A percentile compares a stretch with the other conserved stretches of the same genome.
Evolutionary conservation across 2,329 filamentous ascomycete genomes (phyloP).

Genomic region (Pseudopithomyces chartarum): DNA sequence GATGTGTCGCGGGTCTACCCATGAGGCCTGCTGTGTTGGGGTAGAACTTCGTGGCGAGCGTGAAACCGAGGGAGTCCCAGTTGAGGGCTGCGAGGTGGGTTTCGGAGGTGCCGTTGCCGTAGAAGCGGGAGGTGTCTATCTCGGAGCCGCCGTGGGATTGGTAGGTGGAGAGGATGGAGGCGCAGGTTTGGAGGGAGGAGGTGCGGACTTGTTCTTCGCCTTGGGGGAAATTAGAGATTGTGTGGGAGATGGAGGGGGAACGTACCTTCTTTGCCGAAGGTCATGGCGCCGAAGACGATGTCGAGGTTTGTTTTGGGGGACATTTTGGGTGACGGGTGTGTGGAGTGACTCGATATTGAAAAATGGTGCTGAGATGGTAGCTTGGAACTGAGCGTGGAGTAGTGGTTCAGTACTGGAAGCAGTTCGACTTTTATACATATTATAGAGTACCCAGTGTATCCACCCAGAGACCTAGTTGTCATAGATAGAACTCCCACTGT

Average conservation of each 20-base stretch:
- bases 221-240: conserved; percentile 2
- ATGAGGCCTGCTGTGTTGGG: conserved; percentile 21
- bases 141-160: conserved; percentile 39
- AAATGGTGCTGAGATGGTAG: no score
- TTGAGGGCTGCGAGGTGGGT: conserved; percentile 2
- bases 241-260: neutral
- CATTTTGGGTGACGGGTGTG: conserved; percentile 3
- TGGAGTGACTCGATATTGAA: no score
- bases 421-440: no score
- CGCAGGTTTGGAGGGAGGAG: conserved; percentile 18
- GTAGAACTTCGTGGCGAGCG: conserved; percentile 6
- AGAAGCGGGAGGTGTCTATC: conserved; percentile 47
- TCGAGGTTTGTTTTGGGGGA: conserved; percentile 24
- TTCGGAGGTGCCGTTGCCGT: conserved; percentile 45
- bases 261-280: conserved; percentile 40
- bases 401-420: no score
- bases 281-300: conserved; percentile 47
- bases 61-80: conserved; percentile 1
- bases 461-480: no score
- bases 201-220: conserved; percentile 26
- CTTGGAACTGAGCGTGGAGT: no score
- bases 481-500: no score
- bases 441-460: no score
- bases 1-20: conserved; percentile 23
- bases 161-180: conserved; percentile 35